phyloP scores from a whole-genome alignment of 768 basidiomycete genomes.

The Suillus decipiens region DNA sequence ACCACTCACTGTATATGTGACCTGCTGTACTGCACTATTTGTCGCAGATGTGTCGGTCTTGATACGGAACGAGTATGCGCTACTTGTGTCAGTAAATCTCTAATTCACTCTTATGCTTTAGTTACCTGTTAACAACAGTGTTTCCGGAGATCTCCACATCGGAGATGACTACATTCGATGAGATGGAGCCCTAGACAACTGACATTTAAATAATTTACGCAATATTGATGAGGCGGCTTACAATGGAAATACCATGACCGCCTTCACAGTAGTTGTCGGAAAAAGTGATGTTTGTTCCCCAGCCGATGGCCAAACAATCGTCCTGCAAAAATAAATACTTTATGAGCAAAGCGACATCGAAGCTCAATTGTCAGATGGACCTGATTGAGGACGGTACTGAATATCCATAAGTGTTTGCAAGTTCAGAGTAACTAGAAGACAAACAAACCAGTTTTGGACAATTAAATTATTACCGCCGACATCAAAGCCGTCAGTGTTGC shows the following conservation, averaged over 20 bases:
- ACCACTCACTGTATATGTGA: slow-evolving; percentile 48
- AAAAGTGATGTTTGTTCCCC: slow-evolving; percentile 47
- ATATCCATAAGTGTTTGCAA: not conserved
- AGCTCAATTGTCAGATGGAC: slow-evolving; percentile 4
- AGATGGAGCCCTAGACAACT: slow-evolving; percentile 53
- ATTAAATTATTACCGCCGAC: slow-evolving; percentile 36
- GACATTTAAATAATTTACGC: not conserved
- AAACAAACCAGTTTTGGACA: slow-evolving; percentile 30
- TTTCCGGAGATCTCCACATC: slow-evolving; percentile 52
- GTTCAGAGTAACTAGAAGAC: not conserved
- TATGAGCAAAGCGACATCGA: not conserved
- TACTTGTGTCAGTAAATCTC: slow-evolving; percentile 20
- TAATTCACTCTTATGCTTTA: not conserved
- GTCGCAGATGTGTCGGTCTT: slow-evolving; percentile 52
- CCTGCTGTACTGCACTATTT: slow-evolving; percentile 47
- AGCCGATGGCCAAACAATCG: slow-evolving; percentile 61
- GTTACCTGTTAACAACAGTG: slow-evolving; percentile 55
- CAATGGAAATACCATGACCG: slow-evolving; percentile 68
- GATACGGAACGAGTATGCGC: slow-evolving; percentile 60
- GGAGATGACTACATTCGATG: slow-evolving; percentile 46
- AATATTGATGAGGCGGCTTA: slow-evolving; percentile 13
- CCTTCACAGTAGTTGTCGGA: slow-evolving; percentile 52
- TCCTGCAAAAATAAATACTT: slow-evolving; percentile 38
- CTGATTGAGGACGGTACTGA: slow-evolving; percentile 29
- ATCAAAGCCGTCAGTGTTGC: slow-evolving; percentile 56